Percentiles rank a stretch among this genome's conserved stretches.
These are phyloP conservation scores for Tephrocybe sp. DNA, from an alignment of 768 basidiomycete genomes.

Conservation along the genomic window DNA sequence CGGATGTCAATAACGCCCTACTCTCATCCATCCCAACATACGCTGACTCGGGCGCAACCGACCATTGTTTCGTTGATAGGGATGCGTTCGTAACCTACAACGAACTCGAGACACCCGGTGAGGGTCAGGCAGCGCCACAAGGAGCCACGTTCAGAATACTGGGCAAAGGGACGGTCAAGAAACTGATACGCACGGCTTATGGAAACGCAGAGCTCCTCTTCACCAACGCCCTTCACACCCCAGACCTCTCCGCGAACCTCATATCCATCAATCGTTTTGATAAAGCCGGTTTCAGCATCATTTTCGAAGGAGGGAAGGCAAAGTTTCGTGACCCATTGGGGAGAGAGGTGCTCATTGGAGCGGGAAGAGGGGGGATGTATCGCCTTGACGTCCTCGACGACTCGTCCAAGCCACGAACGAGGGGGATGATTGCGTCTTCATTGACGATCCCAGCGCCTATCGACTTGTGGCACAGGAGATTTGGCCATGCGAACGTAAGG, in stretches of 20 bases:
- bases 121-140: background rate
- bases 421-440: background rate
- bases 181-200: background rate
- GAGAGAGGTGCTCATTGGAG: background rate
- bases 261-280: constrained; percentile 3
- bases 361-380: background rate
- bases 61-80: background rate
- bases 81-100: background rate
- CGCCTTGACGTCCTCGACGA: background rate
- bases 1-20: no score
- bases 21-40: background rate
- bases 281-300: background rate
- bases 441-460: constrained; percentile 16
- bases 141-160: background rate
- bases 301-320: background rate
- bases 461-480: constrained; percentile 23
- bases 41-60: background rate
- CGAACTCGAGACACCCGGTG: background rate
- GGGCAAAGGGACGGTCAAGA: background rate
- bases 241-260: constrained; percentile 3
- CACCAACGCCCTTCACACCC: background rate
- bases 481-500: constrained; percentile 18
- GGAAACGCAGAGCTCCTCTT: background rate
- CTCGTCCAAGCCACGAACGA: no score
- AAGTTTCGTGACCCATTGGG: background rate